phyloP scores from a whole-genome alignment of 225 moss, liverwort and hornwort species.

The Bryoerythrophyllum caledonicum region DNA sequence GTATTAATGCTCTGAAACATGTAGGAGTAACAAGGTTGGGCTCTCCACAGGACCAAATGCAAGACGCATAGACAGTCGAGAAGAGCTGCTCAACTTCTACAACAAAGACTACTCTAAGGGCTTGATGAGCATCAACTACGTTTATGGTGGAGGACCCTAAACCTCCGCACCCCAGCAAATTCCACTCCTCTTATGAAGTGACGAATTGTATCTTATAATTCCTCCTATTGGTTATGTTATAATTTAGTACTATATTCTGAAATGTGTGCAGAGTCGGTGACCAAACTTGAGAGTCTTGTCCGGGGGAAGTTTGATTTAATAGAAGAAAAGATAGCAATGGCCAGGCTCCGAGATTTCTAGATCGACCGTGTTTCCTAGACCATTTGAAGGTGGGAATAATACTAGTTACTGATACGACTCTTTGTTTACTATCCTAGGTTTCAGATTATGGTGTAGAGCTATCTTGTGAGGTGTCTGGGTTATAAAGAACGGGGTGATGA shows the following conservation, averaged over 20 bases:
- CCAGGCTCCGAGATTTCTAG: conserved; percentile 50
- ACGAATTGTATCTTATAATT: no score
- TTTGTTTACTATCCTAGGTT: no score
- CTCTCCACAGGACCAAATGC: conserved; percentile 66
- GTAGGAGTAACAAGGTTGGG: conserved; percentile 86
- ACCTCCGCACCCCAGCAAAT: neutral
- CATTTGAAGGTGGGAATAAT: conserved; percentile 73
- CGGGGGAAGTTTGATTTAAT: conserved; percentile 54
- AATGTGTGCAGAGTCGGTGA: conserved; percentile 68
- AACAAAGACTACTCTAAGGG: conserved; percentile 74
- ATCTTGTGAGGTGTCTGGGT: conserved; percentile 74
- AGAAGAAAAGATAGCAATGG: conserved; percentile 48
- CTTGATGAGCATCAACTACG: conserved; percentile 79
- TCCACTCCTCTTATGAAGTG: neutral
- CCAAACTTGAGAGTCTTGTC: conserved; percentile 62
- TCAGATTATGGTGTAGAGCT: conserved; percentile 85
- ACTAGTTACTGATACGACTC: no score
- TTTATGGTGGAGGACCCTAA: conserved; percentile 83
- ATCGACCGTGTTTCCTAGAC: conserved; percentile 66
- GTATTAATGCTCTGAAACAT: conserved; percentile 14
- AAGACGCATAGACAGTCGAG: conserved; percentile 66
- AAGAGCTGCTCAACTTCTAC: conserved; percentile 79
- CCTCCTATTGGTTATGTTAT: no score
- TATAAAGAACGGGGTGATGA: no score
- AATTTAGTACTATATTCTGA: no score